These are phyloP conservation scores for Vitis cinerea DNA, from an alignment of 164 flowering plant species.

Conservation along the genomic window DNA sequence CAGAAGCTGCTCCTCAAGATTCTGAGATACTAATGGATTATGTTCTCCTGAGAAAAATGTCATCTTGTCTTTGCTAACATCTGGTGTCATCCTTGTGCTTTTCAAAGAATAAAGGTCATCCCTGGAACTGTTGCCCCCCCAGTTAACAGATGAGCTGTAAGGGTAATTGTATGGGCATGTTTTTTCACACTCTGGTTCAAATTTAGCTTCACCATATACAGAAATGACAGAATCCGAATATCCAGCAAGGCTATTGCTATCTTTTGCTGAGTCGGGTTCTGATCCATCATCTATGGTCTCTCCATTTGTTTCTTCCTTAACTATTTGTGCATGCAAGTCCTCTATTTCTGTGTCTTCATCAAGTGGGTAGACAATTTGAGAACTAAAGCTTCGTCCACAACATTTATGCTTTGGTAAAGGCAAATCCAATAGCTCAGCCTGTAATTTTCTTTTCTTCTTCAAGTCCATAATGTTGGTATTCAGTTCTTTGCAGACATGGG, in stretches of 20 bases:
- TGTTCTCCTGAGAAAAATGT: constrained; percentile 1
- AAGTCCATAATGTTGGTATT: constrained; percentile 15
- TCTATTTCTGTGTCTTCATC: constrained; percentile 12
- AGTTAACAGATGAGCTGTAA: constrained; percentile 34
- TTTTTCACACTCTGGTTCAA: constrained; percentile 12
- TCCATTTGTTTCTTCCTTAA: constrained; percentile 8
- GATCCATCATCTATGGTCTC: constrained; percentile 10
- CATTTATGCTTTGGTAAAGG: constrained; percentile 59
- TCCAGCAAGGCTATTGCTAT: constrained; percentile 47
- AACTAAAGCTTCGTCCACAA: constrained; percentile 16
- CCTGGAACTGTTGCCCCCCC: constrained; percentile 21
- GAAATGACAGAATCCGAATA: constrained; percentile 38
- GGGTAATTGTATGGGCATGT: constrained; percentile 15
- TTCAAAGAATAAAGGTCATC: constrained; percentile 21
- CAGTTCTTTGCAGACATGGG: constrained; percentile 6
- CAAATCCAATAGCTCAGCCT: constrained; percentile 40
- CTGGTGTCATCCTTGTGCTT: constrained; percentile 2
- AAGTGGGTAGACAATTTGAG: constrained; percentile 9
- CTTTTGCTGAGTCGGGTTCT: constrained; percentile 40
- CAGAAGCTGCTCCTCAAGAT: constrained; percentile 29
- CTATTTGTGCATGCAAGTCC: neutral
- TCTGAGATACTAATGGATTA: constrained; percentile 2
- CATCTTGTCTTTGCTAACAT: constrained; percentile 10
- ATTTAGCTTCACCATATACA: constrained; percentile 17
- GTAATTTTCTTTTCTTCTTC: constrained; percentile 66